Conservation (phyloP, 2,329 filamentous ascomycete genomes). For the Talaromyces pinophilus region DNA sequence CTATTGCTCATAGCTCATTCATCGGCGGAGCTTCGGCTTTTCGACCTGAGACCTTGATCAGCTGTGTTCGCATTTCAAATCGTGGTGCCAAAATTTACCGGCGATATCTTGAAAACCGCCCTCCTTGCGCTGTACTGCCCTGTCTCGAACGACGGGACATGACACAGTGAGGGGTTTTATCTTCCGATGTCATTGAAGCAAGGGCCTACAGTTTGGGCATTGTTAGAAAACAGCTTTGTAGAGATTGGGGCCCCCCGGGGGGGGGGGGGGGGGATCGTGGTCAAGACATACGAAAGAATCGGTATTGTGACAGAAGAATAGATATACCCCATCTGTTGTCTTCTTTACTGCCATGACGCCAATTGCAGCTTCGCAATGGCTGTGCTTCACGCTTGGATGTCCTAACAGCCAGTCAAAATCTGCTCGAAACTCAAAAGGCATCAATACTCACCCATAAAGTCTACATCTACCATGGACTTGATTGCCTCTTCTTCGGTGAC, state of each 20-base stretch:
- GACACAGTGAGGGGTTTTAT: slow-evolving; percentile 72
- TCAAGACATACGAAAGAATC: slow-evolving; percentile 65
- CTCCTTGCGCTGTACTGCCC: slow-evolving; percentile 54
- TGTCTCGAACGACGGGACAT: slow-evolving; percentile 75
- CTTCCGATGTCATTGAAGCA: slow-evolving; percentile 81
- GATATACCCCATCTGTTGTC: slow-evolving; percentile 69
- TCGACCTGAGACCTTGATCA: neutral
- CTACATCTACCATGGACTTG: slow-evolving; percentile 74
- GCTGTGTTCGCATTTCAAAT: neutral
- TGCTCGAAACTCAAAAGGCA: neutral
- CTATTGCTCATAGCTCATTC: neutral
- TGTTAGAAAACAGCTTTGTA: neutral
- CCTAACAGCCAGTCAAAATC: slow-evolving; percentile 35
- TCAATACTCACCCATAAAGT: slow-evolving; percentile 73
- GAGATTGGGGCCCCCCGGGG: no score
- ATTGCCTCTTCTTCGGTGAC: slow-evolving; percentile 78
- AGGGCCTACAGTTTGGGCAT: slow-evolving; percentile 57
- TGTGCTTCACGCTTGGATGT: slow-evolving; percentile 79
- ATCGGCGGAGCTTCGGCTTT: slow-evolving; percentile 4
- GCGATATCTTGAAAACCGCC: slow-evolving; percentile 35
- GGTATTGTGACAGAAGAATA: slow-evolving; percentile 96
- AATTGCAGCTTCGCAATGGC: slow-evolving; percentile 81
- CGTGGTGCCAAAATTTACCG: slow-evolving; percentile 27
- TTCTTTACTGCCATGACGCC: slow-evolving; percentile 91
- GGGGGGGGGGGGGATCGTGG: no score